phyloP scores from a whole-genome alignment of 148 eudicot species.

The Pouteria glomerata region DNA sequence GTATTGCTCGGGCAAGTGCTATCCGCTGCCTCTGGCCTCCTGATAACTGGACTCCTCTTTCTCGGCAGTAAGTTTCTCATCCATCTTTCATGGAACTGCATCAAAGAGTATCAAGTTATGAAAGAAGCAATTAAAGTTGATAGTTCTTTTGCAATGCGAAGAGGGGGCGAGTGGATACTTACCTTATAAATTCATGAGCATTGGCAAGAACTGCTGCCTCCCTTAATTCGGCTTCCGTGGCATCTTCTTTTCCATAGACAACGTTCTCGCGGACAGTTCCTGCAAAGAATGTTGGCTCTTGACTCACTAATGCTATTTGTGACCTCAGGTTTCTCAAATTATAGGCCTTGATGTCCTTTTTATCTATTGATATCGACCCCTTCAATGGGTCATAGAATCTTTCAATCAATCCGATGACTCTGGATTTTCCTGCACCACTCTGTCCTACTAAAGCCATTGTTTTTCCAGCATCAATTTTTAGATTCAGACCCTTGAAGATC shows the following conservation, averaged over 20 bases:
- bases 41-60: slow-evolving; percentile 17
- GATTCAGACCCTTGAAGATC: slow-evolving; percentile 6
- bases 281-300: slow-evolving; percentile 18
- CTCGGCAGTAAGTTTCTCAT: slow-evolving; percentile 10
- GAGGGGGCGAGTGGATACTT: neutral
- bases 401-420: slow-evolving; percentile 12
- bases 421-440: slow-evolving; percentile 19
- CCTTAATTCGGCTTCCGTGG: slow-evolving; percentile 13
- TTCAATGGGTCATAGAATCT: slow-evolving; percentile 19
- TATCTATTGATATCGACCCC: slow-evolving; percentile 12
- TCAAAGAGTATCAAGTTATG: neutral
- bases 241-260: slow-evolving; percentile 13
- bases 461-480: slow-evolving; percentile 10
- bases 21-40: slow-evolving; percentile 23
- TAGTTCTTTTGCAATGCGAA: no score
- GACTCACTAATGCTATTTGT: slow-evolving; percentile 20
- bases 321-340: slow-evolving; percentile 17
- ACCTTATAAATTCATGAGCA: slow-evolving; percentile 22
- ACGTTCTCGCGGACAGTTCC: slow-evolving; percentile 17
- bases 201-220: slow-evolving; percentile 13
- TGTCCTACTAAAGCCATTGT: slow-evolving; percentile 14
- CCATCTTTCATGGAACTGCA: slow-evolving; percentile 22
- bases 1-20: slow-evolving; percentile 17
- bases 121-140: no score
- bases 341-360: slow-evolving; percentile 10